These are phyloP conservation scores for Effrenium voratum DNA, from an alignment of 73 alveolate genomes.

Conservation along the genomic window DNA sequence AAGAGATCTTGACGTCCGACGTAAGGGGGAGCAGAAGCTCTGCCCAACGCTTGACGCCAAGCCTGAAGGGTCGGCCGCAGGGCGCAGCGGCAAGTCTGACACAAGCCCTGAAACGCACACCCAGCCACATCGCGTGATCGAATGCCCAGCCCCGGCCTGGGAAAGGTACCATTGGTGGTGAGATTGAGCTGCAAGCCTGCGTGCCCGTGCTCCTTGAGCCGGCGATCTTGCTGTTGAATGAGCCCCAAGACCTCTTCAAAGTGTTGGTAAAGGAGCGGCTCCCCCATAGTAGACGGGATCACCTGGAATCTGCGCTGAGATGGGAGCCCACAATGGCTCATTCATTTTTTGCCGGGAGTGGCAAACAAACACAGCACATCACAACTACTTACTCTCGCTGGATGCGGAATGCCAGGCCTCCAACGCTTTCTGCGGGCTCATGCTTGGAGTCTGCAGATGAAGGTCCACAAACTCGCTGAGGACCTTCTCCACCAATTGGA, in stretches of 20 bases:
- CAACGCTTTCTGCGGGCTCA: too few species aligned
- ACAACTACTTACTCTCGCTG: too few species aligned
- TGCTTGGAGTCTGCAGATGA: not conserved
- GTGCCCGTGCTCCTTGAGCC: slow-evolving; percentile 5
- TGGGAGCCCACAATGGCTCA: too few species aligned
- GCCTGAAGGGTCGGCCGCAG: too few species aligned
- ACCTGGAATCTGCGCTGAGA: not conserved
- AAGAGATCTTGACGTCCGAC: slow-evolving; percentile 41
- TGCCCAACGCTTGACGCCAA: slow-evolving; percentile 37
- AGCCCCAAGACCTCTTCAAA: not conserved
- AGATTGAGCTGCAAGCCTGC: not conserved
- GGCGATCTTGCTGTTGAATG: not conserved
- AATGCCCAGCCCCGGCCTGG: too few species aligned
- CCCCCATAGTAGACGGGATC: slow-evolving; percentile 61
- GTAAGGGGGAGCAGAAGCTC: not conserved
- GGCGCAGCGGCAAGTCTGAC: too few species aligned
- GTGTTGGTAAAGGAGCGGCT: slow-evolving; percentile 25
- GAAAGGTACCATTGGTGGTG: slow-evolving; percentile 54
- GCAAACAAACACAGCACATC: too few species aligned
- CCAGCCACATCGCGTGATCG: too few species aligned
- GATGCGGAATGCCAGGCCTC: too few species aligned
- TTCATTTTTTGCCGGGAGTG: too few species aligned
- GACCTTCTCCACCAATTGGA: slow-evolving; percentile 32
- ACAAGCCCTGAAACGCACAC: too few species aligned
- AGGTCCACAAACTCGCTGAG: slow-evolving; percentile 21